Base-by-base conservation (phyloP, 106 monocot species). In the Acorus gramineus region DNA sequence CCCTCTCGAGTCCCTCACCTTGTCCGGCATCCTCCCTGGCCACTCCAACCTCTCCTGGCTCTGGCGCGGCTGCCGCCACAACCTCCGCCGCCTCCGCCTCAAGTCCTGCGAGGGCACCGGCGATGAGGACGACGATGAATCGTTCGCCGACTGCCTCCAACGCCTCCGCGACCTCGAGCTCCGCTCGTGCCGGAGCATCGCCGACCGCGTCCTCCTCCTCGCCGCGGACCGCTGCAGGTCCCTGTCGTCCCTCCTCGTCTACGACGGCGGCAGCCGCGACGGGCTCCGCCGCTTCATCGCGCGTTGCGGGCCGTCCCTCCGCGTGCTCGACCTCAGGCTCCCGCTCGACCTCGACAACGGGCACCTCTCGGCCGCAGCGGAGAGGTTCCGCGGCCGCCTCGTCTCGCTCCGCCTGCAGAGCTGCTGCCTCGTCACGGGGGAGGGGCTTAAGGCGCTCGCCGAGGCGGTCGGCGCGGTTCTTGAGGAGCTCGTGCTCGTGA, bases 281-380 rank as follows among this genome's bases (percentile, higher is more conserved):
- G 89, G 82, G 9, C 89, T 90, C 54, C 82, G 64, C 53, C 60
- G 69, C 47, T 85, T 85, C 75, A 77, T 85, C 66, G 49, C 54
- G 28, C 71, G 56, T 51, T 79, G 89, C 50, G 69, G 69, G 8
- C 63, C 79, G 3, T 11, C 13, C 11, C 71, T 85, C 9, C 74
- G 68, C 42, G 57, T 74, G 48, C 76, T 90, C 44, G 89, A 90
- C 71, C 77, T 90, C 65, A 79, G 89, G 53, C 89, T 90, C 7
- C 85, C 89, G 2, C 82, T 90, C 42, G 89, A 90, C 75, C 74
- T 90, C 14, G 81, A 83, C 72, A 85, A 90, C 55, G 79, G 66
- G 14, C 89, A 90, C 53, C 74, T 89, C 61, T 52, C 65, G 46
- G 79, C 79, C 49, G 68, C 80, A 4, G 82, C 82, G 6, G 72